Evolutionary conservation across 306 rosid species (phyloP), one percentile per base, ranked within the genome.

Genomic region (Fragaria ananassa): DNA sequence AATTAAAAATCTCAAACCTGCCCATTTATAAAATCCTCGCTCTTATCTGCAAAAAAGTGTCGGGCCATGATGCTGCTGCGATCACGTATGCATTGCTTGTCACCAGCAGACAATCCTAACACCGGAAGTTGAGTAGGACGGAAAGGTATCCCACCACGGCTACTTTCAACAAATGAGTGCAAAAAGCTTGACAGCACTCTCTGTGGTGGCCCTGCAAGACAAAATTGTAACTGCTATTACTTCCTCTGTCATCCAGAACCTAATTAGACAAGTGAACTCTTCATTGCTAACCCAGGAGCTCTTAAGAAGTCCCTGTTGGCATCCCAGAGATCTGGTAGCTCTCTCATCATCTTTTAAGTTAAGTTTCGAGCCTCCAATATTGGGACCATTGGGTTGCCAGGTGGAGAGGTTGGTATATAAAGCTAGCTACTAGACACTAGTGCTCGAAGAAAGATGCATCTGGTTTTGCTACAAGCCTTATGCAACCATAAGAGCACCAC

Each of bases 31-130:
- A 92, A 96, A 71, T 92, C 98, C 82, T 96, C 98, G 21, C 88
- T 91, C 82, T 85, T 91, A 84, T 93, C 97, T 12, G 98, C 99
- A 87, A 96, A 96, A 69, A 96, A 86, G 81, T 96, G 99, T 18
- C 99, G 84, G n/a, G 99, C 98, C 99, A 96, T 96, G 81, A 96
- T 91, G 90, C 98, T 91, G 83, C 96, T 91, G 45, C 98, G 99
- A 79, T 96, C 89, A 5, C 91, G 93, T 78, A 96, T 96, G 83
- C 99, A 96, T 71, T 87, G 93, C 83, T 96, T 96, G 86, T 96
- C 99, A 58, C 93, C 93, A 79, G 90, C 90, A 72, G 99, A 96
- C 81, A 96, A 83, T 82, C 99, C 99, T 84, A 96, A 77, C 19
- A 78, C 21, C 9, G 99, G 99, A 74, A 96, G 96, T 67, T 93